Conservation (phyloP, 441 rosid genomes). For the Lepidium campestre region DNA sequence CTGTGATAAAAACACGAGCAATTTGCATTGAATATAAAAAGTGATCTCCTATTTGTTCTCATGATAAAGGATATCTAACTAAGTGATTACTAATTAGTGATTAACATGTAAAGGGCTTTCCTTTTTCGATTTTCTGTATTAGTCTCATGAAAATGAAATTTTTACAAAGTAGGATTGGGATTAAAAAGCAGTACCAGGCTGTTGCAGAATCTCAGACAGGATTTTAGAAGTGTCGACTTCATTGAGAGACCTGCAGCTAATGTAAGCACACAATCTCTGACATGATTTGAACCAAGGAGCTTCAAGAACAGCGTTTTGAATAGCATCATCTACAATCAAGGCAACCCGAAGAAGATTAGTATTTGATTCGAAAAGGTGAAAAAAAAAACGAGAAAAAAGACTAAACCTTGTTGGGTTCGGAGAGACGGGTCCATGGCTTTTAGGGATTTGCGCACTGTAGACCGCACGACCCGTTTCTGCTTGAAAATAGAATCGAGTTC, state of each 20-base stretch:
- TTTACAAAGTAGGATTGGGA: no score
- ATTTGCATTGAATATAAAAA: not conserved
- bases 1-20: not conserved
- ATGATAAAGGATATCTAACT: not conserved
- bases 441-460: constrained; percentile 65
- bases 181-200: constrained; percentile 15
- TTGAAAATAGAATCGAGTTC: constrained; percentile 49
- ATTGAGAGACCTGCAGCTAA: constrained; percentile 68
- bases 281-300: constrained; percentile 82
- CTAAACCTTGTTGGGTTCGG: constrained; percentile 57
- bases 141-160: no score
- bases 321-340: constrained; percentile 46
- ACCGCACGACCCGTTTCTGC: constrained; percentile 56
- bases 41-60: not conserved
- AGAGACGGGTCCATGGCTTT: constrained; percentile 72
- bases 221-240: constrained; percentile 76
- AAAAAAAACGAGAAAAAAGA: not conserved
- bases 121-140: not conserved
- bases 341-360: constrained; percentile 4
- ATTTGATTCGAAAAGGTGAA: not conserved
- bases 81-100: not conserved
- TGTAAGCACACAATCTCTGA: constrained; percentile 69
- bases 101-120: not conserved
- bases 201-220: constrained; percentile 43
- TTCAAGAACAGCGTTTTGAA: constrained; percentile 60